Evolutionary conservation across 768 basidiomycete genomes (phyloP), one percentile per base, ranked within the genome.

Genomic region (Chalciporus pseudorubinellus): DNA sequence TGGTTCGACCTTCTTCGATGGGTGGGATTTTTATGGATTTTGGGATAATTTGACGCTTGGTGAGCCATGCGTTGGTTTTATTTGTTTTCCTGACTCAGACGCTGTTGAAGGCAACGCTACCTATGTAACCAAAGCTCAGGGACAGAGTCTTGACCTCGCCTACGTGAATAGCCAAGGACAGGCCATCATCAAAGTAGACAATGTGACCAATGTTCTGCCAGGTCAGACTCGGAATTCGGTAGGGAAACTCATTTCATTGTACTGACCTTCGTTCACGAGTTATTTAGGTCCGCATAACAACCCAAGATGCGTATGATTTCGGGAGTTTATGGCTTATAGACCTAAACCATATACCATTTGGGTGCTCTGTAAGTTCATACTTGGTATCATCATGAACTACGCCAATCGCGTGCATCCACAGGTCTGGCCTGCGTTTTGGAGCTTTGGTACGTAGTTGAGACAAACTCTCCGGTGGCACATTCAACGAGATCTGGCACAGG

Each of bases 151-250:
- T 53, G 60, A 73, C 1, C 72, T 91, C 18, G 81, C 82, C 5
- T 88, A 78, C 59, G 64, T 87, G 56, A 84, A 86, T 55, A 59
- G 59, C 39, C 75, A 75, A 1, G 83, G 86, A 7, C 80, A 84
- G 49, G 84, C 83, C 6, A 76, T 93, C 54, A 72, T 93, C 44
- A 82, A 77, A 59, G 89, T 92, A 6, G 89, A 92, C 73, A 89
- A 89, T 61, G 68, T 70, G 8, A 81, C 81, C 11, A 74, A 75
- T 40, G 77, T 89, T 1, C 67, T 73, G 14, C 67, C 64, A 21
- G 75, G 77, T 49, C 60, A 79, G 39, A 76, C 81, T 54, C 72
- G 89, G 38, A 80, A 84, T 56, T 77, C 87, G 24, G 87, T 89
- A 52, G 2, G 48, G 3, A n/a, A 1, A 9, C 3, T 31, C 3